Evolutionary conservation across 1,284 basidiomycete genomes (phyloP).

Genomic region (Leccinum subspadiceum): DNA sequence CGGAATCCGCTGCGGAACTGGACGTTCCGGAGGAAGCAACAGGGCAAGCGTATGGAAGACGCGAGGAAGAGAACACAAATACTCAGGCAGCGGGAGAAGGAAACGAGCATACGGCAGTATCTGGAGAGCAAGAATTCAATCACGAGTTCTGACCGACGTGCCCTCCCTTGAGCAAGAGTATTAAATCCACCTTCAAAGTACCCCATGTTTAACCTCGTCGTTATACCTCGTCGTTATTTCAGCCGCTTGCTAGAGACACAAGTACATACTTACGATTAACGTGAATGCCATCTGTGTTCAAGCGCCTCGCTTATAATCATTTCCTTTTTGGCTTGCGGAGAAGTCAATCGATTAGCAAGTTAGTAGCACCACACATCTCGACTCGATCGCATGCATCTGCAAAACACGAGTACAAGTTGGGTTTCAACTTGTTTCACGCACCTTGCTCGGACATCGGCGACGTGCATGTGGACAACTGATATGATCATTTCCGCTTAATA

Average conservation of each 20-base stretch:
- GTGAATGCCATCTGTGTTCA: not conserved
- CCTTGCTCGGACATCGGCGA: not conserved
- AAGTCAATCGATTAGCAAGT: too few species aligned
- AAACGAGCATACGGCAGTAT: conserved; percentile 15
- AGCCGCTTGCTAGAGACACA: not conserved
- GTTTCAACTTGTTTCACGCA: not conserved
- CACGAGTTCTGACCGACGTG: conserved; percentile 44
- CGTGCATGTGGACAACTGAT: not conserved
- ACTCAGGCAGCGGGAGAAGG: conserved; percentile 15
- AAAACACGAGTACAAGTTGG: not conserved
- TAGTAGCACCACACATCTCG: not conserved
- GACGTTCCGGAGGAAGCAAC: conserved; percentile 64
- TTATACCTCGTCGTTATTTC: conserved; percentile 5
- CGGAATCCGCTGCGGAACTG: conserved; percentile 49
- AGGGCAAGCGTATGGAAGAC: conserved; percentile 58
- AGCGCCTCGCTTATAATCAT: not conserved
- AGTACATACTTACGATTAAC: not conserved
- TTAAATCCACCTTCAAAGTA: conserved; percentile 4
- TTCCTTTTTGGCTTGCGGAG: not conserved
- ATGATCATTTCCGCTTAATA: not conserved
- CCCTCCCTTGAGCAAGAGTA: not conserved
- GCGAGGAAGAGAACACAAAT: conserved; percentile 8
- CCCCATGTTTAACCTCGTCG: conserved; percentile 1
- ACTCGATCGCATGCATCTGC: not conserved
- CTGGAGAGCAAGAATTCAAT: conserved; percentile 39